phyloP scores from a whole-genome alignment of 306 rosid genomes.

The Mimosa pudica region DNA sequence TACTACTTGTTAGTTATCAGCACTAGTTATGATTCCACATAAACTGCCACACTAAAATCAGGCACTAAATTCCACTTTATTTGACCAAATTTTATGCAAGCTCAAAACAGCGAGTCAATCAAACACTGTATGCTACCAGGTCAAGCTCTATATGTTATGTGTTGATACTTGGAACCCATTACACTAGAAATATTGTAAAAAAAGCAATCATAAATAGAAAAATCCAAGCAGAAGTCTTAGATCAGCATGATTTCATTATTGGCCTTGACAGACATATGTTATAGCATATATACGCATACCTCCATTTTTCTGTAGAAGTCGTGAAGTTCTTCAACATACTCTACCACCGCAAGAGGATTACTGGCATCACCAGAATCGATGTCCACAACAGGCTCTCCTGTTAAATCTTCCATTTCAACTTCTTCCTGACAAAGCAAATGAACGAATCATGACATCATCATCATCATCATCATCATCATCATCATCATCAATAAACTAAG shows the following conservation, averaged over 20 bases:
- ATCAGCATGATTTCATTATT: not conserved
- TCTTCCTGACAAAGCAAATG: constrained; percentile 53
- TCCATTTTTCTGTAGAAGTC: constrained; percentile 70
- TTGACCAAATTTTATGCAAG: not conserved
- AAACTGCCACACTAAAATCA: constrained; percentile 3
- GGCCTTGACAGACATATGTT: not conserved
- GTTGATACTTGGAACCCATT: not conserved
- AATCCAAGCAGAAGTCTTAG: not conserved
- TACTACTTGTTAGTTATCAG: constrained; percentile 31
- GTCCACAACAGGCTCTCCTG: constrained; percentile 64
- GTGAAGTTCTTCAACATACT: constrained; percentile 77
- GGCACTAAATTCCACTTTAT: not conserved
- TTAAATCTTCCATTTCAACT: constrained; percentile 92
- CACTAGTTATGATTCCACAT: constrained; percentile 7
- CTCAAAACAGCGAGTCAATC: not conserved
- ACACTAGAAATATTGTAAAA: not conserved
- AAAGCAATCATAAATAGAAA: not conserved
- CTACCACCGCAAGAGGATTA: constrained; percentile 82
- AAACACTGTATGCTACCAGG: not conserved
- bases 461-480: not conserved
- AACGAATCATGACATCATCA: constrained; percentile 3
- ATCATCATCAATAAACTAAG: constrained; percentile 1
- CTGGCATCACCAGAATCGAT: constrained; percentile 67
- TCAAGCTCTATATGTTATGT: not conserved
- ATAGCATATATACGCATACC: constrained; percentile 46